These are phyloP conservation scores for Russula abietina DNA, from an alignment of 768 basidiomycete genomes.

Conservation along the genomic window DNA sequence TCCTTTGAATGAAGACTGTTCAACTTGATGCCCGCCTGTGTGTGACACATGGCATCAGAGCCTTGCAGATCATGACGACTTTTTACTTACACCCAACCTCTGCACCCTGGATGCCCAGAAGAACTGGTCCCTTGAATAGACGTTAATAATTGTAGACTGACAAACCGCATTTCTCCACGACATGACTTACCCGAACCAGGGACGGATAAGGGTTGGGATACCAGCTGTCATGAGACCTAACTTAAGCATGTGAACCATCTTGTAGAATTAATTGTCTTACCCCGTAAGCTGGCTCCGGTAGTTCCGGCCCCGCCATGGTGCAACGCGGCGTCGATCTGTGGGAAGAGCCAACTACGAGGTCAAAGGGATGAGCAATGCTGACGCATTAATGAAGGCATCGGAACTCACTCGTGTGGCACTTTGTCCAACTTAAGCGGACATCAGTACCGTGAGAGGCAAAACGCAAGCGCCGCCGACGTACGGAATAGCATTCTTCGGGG, in stretches of 20 bases:
- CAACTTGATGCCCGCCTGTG: conserved; percentile 48
- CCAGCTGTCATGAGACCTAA: conserved; percentile 35
- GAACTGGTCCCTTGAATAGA: conserved; percentile 42
- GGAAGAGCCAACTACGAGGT: conserved; percentile 46
- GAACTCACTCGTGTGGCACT: conserved; percentile 52
- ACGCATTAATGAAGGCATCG: neutral
- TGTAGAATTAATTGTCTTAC: conserved; percentile 24
- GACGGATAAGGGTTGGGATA: conserved; percentile 61
- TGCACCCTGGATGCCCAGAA: conserved; percentile 61
- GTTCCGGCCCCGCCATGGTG: conserved; percentile 72
- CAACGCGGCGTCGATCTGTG: conserved; percentile 53
- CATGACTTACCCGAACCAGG: conserved; percentile 51
- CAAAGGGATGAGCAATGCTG: neutral
- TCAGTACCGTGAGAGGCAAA: conserved; percentile 9
- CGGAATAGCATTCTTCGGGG: conserved; percentile 47
- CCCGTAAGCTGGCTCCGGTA: conserved; percentile 56
- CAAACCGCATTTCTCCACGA: neutral
- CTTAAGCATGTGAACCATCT: neutral
- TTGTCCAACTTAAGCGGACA: conserved; percentile 44
- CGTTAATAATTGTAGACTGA: neutral
- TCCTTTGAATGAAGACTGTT: conserved; percentile 42
- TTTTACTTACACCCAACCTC: conserved; percentile 46
- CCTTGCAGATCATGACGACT: neutral
- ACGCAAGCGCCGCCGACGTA: conserved; percentile 22
- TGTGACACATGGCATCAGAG: neutral